Evolutionary conservation across 306 rosid genomes (phyloP).

Genomic region (Cicer pinnatifidum): DNA sequence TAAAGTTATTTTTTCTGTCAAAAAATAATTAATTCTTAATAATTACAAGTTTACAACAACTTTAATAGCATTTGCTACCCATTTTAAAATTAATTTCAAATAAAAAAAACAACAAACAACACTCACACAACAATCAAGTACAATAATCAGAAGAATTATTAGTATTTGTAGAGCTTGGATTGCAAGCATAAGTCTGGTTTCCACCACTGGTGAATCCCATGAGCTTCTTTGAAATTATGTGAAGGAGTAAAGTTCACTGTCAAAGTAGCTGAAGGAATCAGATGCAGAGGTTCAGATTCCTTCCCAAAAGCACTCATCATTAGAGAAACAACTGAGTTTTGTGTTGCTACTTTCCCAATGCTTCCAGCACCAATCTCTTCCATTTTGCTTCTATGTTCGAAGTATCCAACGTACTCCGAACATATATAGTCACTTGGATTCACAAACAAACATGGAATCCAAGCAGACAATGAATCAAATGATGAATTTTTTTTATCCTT

Average conservation of each 20-base stretch:
- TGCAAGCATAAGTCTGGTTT: conserved; percentile 55
- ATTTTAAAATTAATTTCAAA: background rate
- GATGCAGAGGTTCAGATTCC: conserved; percentile 78
- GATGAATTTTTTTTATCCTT: conserved; percentile 58
- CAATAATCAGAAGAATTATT: conserved; percentile 18
- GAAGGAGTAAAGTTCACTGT: conserved; percentile 56
- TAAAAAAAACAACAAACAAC: conserved; percentile 36
- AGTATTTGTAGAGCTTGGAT: conserved; percentile 60
- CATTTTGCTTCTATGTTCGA: conserved; percentile 84
- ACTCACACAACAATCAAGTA: background rate
- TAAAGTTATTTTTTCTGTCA: no score
- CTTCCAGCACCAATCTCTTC: conserved; percentile 79
- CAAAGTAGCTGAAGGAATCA: conserved; percentile 84
- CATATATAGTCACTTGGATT: conserved; percentile 77
- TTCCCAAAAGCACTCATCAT: conserved; percentile 68
- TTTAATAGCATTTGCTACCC: no score
- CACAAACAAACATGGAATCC: conserved; percentile 83
- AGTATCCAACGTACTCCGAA: conserved; percentile 85
- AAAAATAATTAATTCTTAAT: no score
- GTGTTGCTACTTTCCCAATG: conserved; percentile 82
- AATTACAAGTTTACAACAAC: no score
- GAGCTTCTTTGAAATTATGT: conserved; percentile 71
- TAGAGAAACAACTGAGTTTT: conserved; percentile 70
- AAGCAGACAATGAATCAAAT: conserved; percentile 59
- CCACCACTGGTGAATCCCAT: conserved; percentile 99